A percentile compares a stretch with the other conserved stretches of the same genome.
phyloP scores from a whole-genome alignment of 2,329 filamentous ascomycete genomes.

The Phaeosphaeria sp. region DNA sequence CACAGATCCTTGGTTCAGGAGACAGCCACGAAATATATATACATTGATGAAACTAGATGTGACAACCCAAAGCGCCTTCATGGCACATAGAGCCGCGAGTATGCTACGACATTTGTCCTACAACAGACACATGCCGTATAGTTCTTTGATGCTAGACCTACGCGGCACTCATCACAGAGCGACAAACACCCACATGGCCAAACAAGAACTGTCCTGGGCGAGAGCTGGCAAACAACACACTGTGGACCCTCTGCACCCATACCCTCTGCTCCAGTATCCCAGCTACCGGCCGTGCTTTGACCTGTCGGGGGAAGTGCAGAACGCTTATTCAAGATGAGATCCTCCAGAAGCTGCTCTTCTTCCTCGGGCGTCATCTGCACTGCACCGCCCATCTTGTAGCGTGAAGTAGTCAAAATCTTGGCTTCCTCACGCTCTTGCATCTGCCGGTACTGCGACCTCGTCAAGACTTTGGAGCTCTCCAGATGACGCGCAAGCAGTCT shows the following conservation, averaged over 20 bases:
- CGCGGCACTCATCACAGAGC: slow-evolving; percentile 92
- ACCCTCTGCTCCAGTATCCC: slow-evolving; percentile 75
- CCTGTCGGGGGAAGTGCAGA: slow-evolving; percentile 45
- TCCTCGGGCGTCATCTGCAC: slow-evolving; percentile 53
- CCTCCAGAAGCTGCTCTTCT: slow-evolving; percentile 65
- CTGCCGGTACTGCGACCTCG: slow-evolving; percentile 77
- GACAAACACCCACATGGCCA: slow-evolving; percentile 97
- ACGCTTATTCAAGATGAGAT: slow-evolving; percentile 64
- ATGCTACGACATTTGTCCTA: slow-evolving; percentile 84
- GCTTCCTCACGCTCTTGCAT: slow-evolving; percentile 73
- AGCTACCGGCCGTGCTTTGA: slow-evolving; percentile 52
- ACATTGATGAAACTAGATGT: background rate
- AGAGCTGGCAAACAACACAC: slow-evolving; percentile 91
- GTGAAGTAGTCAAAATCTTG: slow-evolving; percentile 65
- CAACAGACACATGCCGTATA: slow-evolving; percentile 97
- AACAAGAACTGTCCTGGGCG: slow-evolving; percentile 86
- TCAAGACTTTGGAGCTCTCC: slow-evolving; percentile 74
- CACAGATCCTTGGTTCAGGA: background rate
- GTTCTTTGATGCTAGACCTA: slow-evolving; percentile 94
- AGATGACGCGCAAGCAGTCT: slow-evolving; percentile 82
- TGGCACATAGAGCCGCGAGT: slow-evolving; percentile 90
- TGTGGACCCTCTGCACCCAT: slow-evolving; percentile 78
- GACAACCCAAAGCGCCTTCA: slow-evolving; percentile 36
- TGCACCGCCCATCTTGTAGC: slow-evolving; percentile 34
- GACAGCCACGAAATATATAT: background rate